Base-by-base conservation (phyloP, 2,329 filamentous ascomycete genomes). In the Falciphora oryzae region DNA sequence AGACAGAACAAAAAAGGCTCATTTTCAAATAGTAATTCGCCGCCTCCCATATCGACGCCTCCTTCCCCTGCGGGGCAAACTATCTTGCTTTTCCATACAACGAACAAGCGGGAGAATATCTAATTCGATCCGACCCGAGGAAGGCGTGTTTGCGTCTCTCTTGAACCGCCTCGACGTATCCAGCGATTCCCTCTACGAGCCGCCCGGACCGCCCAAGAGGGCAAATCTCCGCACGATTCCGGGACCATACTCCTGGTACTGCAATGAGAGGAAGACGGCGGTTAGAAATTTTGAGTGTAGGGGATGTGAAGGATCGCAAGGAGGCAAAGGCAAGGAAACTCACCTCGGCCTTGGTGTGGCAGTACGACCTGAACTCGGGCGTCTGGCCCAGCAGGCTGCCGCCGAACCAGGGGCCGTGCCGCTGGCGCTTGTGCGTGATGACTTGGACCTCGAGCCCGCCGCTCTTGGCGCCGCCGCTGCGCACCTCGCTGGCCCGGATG, bases 341-440 rank as follows among this genome's bases (percentile, higher is more conserved):
- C 73, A 87, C 85, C 82, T 88, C 86, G 35, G 87, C 88, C 82
- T 95, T 95, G 65, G 91, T 99, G 79, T 99, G 96, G 81, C 95
- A 99, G 81, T 98, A 99, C 74, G 93, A 97, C 76, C 92, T 88
- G 84, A 99, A 99, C 78, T 99, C 96, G 5, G 96, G 94, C 8
- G 95, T 99, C 81, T 98, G 94, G 64, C 94, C 96, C 67, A 99
- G 83, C 79, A 99, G 83, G 80, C 92, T 97, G 71, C 95, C 95
- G 77, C 95, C 95, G 75, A 99, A 99, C 95, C 95, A 99, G 38
- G 95, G 95, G 25, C 95, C 95, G 76, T 99, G 94, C 74, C 94
- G 85, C 84, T 99, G 95, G 76, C 95, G 85, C 85, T 97, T 97
- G 83, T 99, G 95, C 60, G 93, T 92, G 70, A 99, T 96, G 70